Conservation (phyloP, 345 rosid species). For the Pistacia vera region DNA sequence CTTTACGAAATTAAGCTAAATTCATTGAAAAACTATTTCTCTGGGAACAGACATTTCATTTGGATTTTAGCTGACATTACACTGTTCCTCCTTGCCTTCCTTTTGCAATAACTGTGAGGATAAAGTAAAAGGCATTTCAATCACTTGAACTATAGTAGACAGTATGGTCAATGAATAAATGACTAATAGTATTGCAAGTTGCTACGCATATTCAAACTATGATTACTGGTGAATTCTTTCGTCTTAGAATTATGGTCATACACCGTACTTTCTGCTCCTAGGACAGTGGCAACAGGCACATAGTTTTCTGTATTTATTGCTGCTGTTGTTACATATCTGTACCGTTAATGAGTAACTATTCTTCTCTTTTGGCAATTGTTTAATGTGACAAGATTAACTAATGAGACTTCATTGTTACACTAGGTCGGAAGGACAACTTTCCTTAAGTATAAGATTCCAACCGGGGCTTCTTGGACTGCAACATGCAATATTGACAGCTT, state of each 20-base stretch:
- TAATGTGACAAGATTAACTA: not conserved
- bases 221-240: not conserved
- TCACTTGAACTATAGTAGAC: not conserved
- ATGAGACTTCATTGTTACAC: conserved; percentile 10
- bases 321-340: conserved; percentile 7
- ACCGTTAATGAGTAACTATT: not conserved
- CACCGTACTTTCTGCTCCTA: not conserved
- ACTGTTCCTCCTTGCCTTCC: not conserved
- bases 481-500: conserved; percentile 94
- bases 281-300: not conserved
- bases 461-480: conserved; percentile 98
- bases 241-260: not conserved
- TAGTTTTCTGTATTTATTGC: not conserved
- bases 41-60: not conserved
- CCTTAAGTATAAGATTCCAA: conserved; percentile 84
- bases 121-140: not conserved
- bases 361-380: not conserved
- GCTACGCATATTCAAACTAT: not conserved
- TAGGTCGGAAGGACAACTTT: conserved; percentile 85
- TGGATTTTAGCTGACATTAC: not conserved
- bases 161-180: not conserved
- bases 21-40: not conserved
- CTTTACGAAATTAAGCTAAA: not conserved
- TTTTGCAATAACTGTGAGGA: not conserved
- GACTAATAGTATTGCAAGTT: not conserved